phyloP scores from a whole-genome alignment of 2,329 filamentous ascomycete species.

The Colletotrichum graminicola region DNA sequence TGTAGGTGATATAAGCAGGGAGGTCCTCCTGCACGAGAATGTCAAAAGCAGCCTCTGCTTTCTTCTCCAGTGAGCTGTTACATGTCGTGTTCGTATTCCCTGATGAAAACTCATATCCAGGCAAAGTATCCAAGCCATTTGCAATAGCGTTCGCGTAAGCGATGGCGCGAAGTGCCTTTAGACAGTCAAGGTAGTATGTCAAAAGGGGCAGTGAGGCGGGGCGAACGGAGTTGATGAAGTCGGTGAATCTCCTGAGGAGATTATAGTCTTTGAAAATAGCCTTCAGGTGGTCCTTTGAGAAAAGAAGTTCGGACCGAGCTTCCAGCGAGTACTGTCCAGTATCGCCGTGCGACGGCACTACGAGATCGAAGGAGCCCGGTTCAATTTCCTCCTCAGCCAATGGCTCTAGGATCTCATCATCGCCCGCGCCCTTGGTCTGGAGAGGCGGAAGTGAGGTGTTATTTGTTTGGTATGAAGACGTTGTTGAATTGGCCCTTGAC shows the following conservation, averaged over 20 bases:
- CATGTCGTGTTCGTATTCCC: slow-evolving; percentile 63
- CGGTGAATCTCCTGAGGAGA: slow-evolving; percentile 74
- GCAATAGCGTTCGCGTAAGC: slow-evolving; percentile 78
- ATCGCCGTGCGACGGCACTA: slow-evolving; percentile 44
- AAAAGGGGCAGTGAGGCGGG: slow-evolving; percentile 74
- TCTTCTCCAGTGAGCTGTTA: slow-evolving; percentile 71
- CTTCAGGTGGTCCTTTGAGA: slow-evolving; percentile 74
- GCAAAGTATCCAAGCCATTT: slow-evolving; percentile 68
- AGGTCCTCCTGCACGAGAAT: slow-evolving; percentile 75
- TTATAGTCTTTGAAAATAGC: slow-evolving; percentile 74
- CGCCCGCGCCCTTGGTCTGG: slow-evolving; percentile 44
- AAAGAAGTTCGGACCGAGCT: slow-evolving; percentile 72
- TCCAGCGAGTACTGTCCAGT: slow-evolving; percentile 66
- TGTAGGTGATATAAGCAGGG: slow-evolving; percentile 77
- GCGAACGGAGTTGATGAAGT: slow-evolving; percentile 71
- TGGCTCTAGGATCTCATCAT: slow-evolving; percentile 52
- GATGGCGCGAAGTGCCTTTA: slow-evolving; percentile 79
- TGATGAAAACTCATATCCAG: slow-evolving; percentile 67
- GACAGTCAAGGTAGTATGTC: slow-evolving; percentile 78
- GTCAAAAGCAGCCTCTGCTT: slow-evolving; percentile 74
- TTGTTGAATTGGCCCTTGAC: slow-evolving; percentile 47
- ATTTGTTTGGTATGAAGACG: slow-evolving; percentile 48
- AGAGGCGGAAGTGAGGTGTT: slow-evolving; percentile 43
- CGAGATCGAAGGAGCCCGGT: slow-evolving; percentile 54
- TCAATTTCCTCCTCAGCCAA: slow-evolving; percentile 53